Conservation (phyloP, 192 early-diverging fungal genomes). For the Pilobolus umbonatus region DNA sequence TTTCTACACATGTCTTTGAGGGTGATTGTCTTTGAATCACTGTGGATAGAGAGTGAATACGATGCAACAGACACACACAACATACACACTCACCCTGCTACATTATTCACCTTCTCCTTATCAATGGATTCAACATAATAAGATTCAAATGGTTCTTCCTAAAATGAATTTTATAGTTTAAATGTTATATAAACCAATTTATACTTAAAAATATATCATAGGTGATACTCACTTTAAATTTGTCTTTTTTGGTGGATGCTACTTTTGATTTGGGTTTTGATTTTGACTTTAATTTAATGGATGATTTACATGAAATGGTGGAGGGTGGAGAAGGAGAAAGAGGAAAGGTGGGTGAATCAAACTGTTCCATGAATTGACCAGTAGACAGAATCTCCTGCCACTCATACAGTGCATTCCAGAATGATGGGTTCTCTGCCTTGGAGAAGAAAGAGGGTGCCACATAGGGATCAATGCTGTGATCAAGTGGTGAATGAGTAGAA, state of each 20-base stretch:
- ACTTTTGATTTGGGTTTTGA: not conserved
- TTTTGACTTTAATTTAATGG: not conserved
- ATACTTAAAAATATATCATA: not conserved
- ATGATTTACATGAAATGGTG: not conserved
- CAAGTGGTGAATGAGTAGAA: constrained; percentile 1
- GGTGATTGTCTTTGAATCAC: constrained; percentile 39
- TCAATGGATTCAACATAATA: constrained; percentile 31
- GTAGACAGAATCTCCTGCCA: constrained; percentile 2
- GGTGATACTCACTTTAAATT: not conserved
- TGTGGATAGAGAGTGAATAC: not conserved
- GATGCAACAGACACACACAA: not conserved
- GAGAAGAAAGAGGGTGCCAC: not conserved
- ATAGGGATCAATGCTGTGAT: not conserved
- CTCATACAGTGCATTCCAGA: constrained; percentile 1
- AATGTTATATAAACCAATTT: not conserved
- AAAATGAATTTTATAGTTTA: not conserved
- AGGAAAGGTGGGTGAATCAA: not conserved
- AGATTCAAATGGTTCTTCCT: constrained; percentile 26
- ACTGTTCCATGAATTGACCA: not conserved
- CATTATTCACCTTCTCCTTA: constrained; percentile 29
- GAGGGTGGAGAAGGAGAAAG: not conserved
- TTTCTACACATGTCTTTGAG: constrained; percentile 39
- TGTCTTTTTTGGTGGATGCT: not conserved
- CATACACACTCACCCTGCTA: constrained; percentile 27
- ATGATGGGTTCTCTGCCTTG: constrained; percentile 5